A percentile compares a stretch with the other conserved stretches of the same genome.
Conservation (phyloP, 1,284 basidiomycete species). For the Grifola frondosa region DNA sequence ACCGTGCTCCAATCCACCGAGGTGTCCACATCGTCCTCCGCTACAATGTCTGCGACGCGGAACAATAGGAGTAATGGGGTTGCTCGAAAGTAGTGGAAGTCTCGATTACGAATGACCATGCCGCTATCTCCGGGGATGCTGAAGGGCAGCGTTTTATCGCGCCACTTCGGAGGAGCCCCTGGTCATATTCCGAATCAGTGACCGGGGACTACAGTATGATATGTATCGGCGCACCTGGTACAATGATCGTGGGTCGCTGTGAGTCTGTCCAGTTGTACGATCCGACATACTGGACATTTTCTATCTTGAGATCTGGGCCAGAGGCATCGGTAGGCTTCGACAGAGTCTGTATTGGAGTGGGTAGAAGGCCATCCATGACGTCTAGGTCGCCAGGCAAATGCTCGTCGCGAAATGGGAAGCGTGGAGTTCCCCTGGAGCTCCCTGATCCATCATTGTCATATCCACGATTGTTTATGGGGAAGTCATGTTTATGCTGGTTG, state of each 20-base stretch:
- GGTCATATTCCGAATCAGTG: constrained; percentile 38
- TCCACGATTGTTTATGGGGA: too few species aligned
- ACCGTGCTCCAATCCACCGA: constrained; percentile 45
- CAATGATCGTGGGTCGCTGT: constrained; percentile 47
- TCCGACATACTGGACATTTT: constrained; percentile 43
- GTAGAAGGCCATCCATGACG: constrained; percentile 6
- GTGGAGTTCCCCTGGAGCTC: too few species aligned
- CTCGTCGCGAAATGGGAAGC: too few species aligned
- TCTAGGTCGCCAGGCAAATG: constrained; percentile 11
- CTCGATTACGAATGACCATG: constrained; percentile 48
- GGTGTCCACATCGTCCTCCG: constrained; percentile 25
- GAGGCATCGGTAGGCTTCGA: constrained; percentile 2
- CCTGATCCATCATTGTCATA: too few species aligned
- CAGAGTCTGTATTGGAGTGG: constrained; percentile 4
- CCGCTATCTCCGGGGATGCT: constrained; percentile 48
- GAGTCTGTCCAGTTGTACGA: constrained; percentile 56
- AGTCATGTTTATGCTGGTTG: too few species aligned
- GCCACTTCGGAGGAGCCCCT: constrained; percentile 57
- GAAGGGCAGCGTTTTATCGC: constrained; percentile 43
- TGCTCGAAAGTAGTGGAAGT: constrained; percentile 42
- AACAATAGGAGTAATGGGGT: constrained; percentile 49
- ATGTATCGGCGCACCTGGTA: constrained; percentile 50
- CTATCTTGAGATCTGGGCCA: constrained; percentile 5
- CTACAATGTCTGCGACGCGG: constrained; percentile 44
- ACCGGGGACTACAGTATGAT: neutral